Evolutionary conservation across 176 grass and related monocot genomes (phyloP), one percentile per base, ranked within the genome.

Genomic region (Hordeum marinum): DNA sequence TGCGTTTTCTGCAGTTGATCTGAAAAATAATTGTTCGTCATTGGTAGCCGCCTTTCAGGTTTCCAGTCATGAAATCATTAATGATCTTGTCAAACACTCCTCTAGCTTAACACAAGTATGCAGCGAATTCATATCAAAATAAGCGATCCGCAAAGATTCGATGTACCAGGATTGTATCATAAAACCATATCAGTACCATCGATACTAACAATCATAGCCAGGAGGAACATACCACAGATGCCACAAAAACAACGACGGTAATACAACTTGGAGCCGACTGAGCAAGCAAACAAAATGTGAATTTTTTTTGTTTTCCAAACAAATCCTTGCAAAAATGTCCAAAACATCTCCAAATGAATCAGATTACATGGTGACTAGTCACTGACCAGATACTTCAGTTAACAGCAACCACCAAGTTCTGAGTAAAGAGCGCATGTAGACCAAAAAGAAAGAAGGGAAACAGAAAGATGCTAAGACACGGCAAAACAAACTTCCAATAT

Each of bases 351-450:
- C 20, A 20, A 18, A 39, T 9, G 27, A 69, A 55, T 20, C 4
- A 69, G 66, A 18, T 39, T 69, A 39, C 18, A n/a, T 10, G 8
- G 21, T 39, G 21, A 21, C 35, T 21, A 21, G 66, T 40, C 34
- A 37, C 18, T 0, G 3, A 2, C 31, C 7, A 67, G 61, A 67
- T 40, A 70, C 39, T 70, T 70, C 36, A n/a, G 67, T n/a, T 40
- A 36, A 23, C 20, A 70, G 37, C 37, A 23, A 79, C 36, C 46
- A 48, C 29, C 29, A 29, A 23, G 1, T 41, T 21, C 26, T 59
- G 52, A 27, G 46, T 32, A 4, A 66, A 35, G 46, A 75, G 43
- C 43, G 31, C 66, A 81, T 85, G 77, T 89, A 89, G 63, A 89
- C 9, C 4, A 20, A 76, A 36, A 59, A 27, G 15, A 81, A 41